phyloP scores from a whole-genome alignment of 1,284 basidiomycete genomes.

The Sanghuangporus sanghuang region DNA sequence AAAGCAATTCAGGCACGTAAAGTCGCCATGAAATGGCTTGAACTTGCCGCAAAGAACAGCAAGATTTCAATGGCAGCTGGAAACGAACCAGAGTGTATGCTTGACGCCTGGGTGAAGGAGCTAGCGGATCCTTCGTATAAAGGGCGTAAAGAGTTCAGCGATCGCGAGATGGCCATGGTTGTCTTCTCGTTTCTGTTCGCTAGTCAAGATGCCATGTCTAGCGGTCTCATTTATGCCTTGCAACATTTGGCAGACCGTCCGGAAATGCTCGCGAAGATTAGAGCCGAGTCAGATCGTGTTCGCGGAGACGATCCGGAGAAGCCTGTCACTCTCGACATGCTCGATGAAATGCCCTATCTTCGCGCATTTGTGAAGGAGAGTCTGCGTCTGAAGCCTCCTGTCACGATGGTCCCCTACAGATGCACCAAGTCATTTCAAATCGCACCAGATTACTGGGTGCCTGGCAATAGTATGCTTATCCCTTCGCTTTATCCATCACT shows the following conservation, averaged over 20 bases:
- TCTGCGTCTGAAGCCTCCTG: constrained; percentile 86
- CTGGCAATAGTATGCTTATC: constrained; percentile 90
- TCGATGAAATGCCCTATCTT: constrained; percentile 93
- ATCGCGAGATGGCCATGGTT: constrained; percentile 96
- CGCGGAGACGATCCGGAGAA: constrained; percentile 76
- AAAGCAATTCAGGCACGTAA: constrained; percentile 93
- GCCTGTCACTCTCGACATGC: constrained; percentile 83
- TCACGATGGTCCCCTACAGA: constrained; percentile 95
- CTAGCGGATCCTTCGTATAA: constrained; percentile 71
- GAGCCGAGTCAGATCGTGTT: constrained; percentile 86
- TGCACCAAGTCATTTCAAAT: constrained; percentile 90
- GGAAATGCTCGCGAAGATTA: constrained; percentile 83
- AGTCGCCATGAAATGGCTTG: constrained; percentile 80
- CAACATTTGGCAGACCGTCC: constrained; percentile 95
- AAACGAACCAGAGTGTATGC: constrained; percentile 81
- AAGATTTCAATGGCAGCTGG: constrained; percentile 85
- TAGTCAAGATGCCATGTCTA: constrained; percentile 97
- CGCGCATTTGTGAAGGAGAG: constrained; percentile 91
- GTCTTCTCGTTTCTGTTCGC: constrained; percentile 96
- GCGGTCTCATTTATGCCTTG: constrained; percentile 90
- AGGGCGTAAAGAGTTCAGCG: constrained; percentile 83
- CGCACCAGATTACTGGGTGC: constrained; percentile 85
- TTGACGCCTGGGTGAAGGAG: constrained; percentile 88
- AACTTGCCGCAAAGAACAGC: constrained; percentile 72
- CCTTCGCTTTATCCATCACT: constrained; percentile 95